phyloP scores from a whole-genome alignment of 2,329 filamentous ascomycete species.

The Calonectria ilicicola region DNA sequence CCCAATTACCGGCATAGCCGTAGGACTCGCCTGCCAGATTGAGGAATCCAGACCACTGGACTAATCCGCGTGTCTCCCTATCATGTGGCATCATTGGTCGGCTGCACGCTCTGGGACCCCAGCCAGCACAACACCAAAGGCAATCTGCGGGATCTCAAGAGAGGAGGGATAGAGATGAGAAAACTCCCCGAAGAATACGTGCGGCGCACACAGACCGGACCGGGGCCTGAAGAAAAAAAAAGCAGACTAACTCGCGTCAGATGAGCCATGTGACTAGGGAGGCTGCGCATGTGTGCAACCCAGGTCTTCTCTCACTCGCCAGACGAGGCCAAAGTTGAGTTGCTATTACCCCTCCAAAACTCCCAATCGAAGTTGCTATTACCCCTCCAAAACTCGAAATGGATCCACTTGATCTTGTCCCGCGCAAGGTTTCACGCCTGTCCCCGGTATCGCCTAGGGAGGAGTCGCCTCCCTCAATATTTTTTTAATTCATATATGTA shows the following conservation, averaged over 20 bases:
- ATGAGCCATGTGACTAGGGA: slow-evolving; percentile 23
- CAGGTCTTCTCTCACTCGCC: slow-evolving; percentile 37
- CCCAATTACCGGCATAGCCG: slow-evolving; percentile 23
- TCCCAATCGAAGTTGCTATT: slow-evolving; percentile 43
- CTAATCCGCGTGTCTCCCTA: background rate
- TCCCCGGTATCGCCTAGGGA: slow-evolving; percentile 24
- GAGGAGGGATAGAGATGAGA: background rate
- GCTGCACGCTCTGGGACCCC: background rate
- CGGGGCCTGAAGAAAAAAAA: background rate
- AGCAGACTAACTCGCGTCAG: slow-evolving; percentile 7
- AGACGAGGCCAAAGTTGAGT: slow-evolving; percentile 41
- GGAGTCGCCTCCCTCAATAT: slow-evolving; percentile 24
- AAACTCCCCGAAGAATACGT: background rate
- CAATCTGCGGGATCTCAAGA: background rate
- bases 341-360: slow-evolving; percentile 46
- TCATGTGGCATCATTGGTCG: background rate
- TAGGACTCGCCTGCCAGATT: background rate
- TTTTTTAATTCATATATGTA: slow-evolving; percentile 3
- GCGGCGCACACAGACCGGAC: background rate
- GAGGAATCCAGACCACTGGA: background rate
- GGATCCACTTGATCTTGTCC: slow-evolving; percentile 45
- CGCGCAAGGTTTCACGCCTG: slow-evolving; percentile 35
- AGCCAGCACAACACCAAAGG: background rate
- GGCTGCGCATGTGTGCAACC: slow-evolving; percentile 24
- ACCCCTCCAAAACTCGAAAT: slow-evolving; percentile 38